Base-by-base conservation (phyloP, 345 rosid species). In the Arabis alpina region DNA sequence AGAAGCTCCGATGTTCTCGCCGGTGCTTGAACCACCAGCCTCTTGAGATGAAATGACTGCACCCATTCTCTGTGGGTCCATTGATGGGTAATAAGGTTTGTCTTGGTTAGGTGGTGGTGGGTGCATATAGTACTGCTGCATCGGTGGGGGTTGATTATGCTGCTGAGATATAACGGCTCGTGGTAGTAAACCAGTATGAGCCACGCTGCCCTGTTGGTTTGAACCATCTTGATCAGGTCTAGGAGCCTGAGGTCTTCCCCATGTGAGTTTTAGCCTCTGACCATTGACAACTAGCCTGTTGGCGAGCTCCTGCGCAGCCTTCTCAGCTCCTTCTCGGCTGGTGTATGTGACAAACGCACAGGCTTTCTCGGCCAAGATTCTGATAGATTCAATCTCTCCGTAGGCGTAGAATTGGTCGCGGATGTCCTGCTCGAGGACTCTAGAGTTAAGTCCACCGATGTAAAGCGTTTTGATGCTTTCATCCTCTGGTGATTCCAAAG, bases 61-160 rank as follows among this genome's bases (percentile, higher is more conserved):
- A 54, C 97, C 98, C 98, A 93, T 93, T 73, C 98, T 78, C 58
- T 93, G 98, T 57, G 98, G 98, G 77, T 93, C 97, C 96, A 91
- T 93, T 24, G 97, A 93, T 32, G 98, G 97, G 77, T 93, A 93
- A 55, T 60, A 87, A 8, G 96, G 69, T 77, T 88, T 79, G 41
- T 73, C 90, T 79, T 82, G 97, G 65, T 80, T 53, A 4, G 69
- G 80, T 8, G 87, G 89, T 54, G 82, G 82, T 25, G 88, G 89
- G 7, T 88, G 91, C 72, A 87, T 87, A 72, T 83, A 91, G 76
- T 86, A 91, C 36, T 77, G 92, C 76, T 78, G 94, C 83, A 88
- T 83, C 1, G 84, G 81, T 52, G 80, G 89, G 42, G 80, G 82
- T 45, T 87, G 96, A 71, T 81, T 83, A 67, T 93, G 97, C 78